Conservation (phyloP, 345 rosid genomes). For the Arabis hirsuta region DNA sequence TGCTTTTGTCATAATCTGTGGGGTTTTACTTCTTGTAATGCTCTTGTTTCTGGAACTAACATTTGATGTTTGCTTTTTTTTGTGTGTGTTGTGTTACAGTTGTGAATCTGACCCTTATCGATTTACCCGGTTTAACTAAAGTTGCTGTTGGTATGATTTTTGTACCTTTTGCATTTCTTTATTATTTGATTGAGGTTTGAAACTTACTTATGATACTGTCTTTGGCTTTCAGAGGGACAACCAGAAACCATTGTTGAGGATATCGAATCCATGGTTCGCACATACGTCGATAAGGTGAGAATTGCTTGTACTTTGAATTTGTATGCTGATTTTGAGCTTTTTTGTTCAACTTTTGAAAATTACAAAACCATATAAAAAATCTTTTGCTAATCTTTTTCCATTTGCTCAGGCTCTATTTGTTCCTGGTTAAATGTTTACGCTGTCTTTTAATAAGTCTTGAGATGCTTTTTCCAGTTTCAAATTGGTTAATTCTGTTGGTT, state of each 20-base stretch:
- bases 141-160: conserved; percentile 79
- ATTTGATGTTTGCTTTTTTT: not conserved
- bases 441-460: not conserved
- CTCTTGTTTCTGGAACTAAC: not conserved
- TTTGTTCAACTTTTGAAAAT: not conserved
- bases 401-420: not conserved
- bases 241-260: conserved; percentile 85
- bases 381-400: not conserved
- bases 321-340: not conserved
- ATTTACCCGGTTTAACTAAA: conserved; percentile 94
- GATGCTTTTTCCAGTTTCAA: conserved; percentile 2
- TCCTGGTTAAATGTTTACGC: not conserved
- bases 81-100: conserved; percentile 52
- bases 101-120: conserved; percentile 92
- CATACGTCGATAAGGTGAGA: conserved; percentile 89
- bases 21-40: not conserved
- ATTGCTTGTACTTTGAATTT: not conserved
- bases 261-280: conserved; percentile 88
- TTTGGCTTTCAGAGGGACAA: conserved; percentile 79
- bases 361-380: not conserved
- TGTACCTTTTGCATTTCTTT: conserved; percentile 16
- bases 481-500: conserved; percentile 24
- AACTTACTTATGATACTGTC: conserved; percentile 12
- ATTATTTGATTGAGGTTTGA: not conserved
- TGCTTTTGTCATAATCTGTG: not conserved